phyloP scores from a whole-genome alignment of 805 yeast genomes.

The Pichia californica region DNA sequence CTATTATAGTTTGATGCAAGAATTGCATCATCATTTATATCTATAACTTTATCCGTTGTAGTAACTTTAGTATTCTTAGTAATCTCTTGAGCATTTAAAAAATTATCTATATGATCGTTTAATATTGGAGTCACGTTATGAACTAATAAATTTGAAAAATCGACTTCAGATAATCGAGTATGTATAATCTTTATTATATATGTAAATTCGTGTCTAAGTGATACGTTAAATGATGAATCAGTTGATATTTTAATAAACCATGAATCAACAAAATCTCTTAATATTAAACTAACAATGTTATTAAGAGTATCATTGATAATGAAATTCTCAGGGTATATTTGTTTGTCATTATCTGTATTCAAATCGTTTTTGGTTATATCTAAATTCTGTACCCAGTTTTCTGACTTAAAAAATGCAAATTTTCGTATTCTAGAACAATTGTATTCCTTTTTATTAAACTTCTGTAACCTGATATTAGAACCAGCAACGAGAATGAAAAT shows the following conservation, averaged over 20 bases:
- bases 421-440: background rate
- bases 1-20: conserved; percentile 40
- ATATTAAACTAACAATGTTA: conserved; percentile 40
- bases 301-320: conserved; percentile 48
- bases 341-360: conserved; percentile 5
- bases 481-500: background rate
- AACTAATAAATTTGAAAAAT: conserved; percentile 52
- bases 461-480: background rate
- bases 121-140: conserved; percentile 55
- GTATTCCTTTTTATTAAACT: background rate
- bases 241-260: conserved; percentile 49
- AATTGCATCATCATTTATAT: conserved; percentile 30
- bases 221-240: conserved; percentile 34
- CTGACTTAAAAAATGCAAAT: conserved; percentile 18
- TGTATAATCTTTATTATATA: conserved; percentile 37
- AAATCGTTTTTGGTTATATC: conserved; percentile 11
- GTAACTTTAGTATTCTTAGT: conserved; percentile 25
- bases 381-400: conserved; percentile 28
- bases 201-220: conserved; percentile 40
- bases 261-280: conserved; percentile 46
- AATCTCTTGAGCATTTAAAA: conserved; percentile 36
- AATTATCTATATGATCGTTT: conserved; percentile 55
- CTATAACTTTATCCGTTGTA: conserved; percentile 7
- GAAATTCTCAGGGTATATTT: conserved; percentile 41
- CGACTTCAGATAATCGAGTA: conserved; percentile 36